Conservation (phyloP, 2,329 filamentous ascomycete genomes). For the Trichothecium roseum region DNA sequence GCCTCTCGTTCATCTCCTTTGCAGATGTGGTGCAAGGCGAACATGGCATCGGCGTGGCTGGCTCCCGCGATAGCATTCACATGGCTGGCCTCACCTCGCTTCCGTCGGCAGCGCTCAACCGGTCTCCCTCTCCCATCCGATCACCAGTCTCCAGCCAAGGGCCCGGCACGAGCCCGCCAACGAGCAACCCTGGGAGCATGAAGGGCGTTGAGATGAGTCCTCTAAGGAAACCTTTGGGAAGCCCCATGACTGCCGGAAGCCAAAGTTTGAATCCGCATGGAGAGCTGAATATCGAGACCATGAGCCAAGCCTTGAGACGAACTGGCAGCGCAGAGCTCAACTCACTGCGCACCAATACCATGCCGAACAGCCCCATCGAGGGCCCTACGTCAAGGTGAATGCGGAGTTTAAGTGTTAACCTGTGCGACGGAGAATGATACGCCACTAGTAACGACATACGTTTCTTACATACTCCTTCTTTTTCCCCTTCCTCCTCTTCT, state of each 20-base stretch:
- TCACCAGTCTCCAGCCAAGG: constrained; percentile 69
- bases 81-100: constrained; percentile 56
- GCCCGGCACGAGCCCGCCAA: constrained; percentile 58
- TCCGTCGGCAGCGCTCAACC: constrained; percentile 39
- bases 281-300: constrained; percentile 85
- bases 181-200: constrained; percentile 64
- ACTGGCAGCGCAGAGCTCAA: constrained; percentile 75
- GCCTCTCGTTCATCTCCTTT: constrained; percentile 92
- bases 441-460: no score
- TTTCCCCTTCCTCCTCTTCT: background rate
- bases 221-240: constrained; percentile 46
- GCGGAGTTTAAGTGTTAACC: background rate
- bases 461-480: constrained; percentile 1
- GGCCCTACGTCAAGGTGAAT: constrained; percentile 17
- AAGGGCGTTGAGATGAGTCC: constrained; percentile 67
- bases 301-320: constrained; percentile 78
- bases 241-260: constrained; percentile 44
- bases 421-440: no score
- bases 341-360: constrained; percentile 33
- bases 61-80: constrained; percentile 60
- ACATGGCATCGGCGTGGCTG: constrained; percentile 46
- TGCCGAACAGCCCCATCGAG: constrained; percentile 48
- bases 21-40: constrained; percentile 88
- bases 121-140: constrained; percentile 70
- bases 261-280: constrained; percentile 35